Base-by-base conservation (phyloP, 306 rosid genomes). In the Trichosanthes truncata region DNA sequence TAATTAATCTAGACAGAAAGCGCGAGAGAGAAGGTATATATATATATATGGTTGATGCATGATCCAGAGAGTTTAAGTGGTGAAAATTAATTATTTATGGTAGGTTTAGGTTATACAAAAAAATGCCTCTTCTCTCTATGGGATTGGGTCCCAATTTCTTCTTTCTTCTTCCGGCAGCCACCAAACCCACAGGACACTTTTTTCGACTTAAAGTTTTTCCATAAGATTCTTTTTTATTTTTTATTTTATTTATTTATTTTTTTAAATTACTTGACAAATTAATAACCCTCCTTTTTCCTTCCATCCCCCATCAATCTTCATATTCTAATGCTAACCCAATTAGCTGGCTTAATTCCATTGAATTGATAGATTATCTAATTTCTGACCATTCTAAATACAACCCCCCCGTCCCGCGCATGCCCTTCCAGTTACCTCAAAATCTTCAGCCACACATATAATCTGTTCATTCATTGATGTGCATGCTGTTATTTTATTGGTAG, bases 111-210 rank as follows among this genome's bases (percentile, higher is more conserved):
- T 59, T 25, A 59, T 61, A 29, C 38, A 62, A 14, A 33, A 13
- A 31, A 18, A 40, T 4, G 38, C 43, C 5, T 15, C n/a, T 2
- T 7, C 41, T 5, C 3, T 11, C 20, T 63, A 35, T 17, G 68
- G 41, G 8, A 18, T 29, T 66, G 49, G 71, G 74, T 36, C 74
- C 74, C 74, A 66, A 1, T 66, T 66, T 36, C 74, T 26, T 62
- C 41, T 31, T 33, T 33, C 69, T 31, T 62, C 69, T 20, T 66
- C 74, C 74, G 74, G 74, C 74, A 66, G 74, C 74, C 49, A 66
- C 74, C 74, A 38, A 66, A 66, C 74, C 74, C 74, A 66, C 15
- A 66, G 29, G 25, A 66, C 74, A 36, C 46, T 36, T 36, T 66
- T 36, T 63, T 63, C 23, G 43, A 60, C 17, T 59, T 59, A 25